Evolutionary conservation across 192 early-diverging fungal species (phyloP).

Genomic region (Linnemannia schmuckeri): DNA sequence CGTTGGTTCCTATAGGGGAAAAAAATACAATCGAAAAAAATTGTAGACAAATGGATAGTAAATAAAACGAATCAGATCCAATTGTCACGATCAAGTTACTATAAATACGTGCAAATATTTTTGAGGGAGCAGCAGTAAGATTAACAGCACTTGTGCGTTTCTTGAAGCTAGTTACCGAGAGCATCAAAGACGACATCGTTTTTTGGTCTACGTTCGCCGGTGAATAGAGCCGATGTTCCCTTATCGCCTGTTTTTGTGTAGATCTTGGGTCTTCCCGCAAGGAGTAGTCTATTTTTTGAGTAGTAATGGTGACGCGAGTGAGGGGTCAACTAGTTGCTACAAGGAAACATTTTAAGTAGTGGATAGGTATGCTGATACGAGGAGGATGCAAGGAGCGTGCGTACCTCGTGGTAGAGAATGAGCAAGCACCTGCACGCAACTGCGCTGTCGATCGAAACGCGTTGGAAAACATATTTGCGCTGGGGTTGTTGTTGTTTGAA

Average conservation of each 20-base stretch:
- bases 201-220: conserved; percentile 89
- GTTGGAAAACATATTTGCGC: conserved; percentile 10
- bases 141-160: no score
- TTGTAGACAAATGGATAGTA: background rate
- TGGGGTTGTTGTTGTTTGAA: background rate
- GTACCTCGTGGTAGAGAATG: conserved; percentile 22
- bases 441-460: conserved; percentile 16
- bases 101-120: background rate
- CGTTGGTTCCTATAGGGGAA: conserved; percentile 70
- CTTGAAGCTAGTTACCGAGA: conserved; percentile 61
- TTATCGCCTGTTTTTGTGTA: conserved; percentile 97
- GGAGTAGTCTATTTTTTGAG: background rate
- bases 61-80: no score
- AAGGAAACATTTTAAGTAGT: background rate
- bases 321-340: background rate
- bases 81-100: background rate
- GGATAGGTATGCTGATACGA: background rate
- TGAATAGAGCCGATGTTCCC: conserved; percentile 87
- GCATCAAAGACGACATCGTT: conserved; percentile 91
- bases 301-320: conserved; percentile 24
- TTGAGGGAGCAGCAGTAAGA: background rate
- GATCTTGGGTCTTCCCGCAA: conserved; percentile 70
- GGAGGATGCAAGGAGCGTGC: background rate
- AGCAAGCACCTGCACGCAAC: background rate
- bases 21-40: background rate